phyloP scores from a whole-genome alignment of 2,329 filamentous ascomycete genomes.

The Trichophyton benhamiae region DNA sequence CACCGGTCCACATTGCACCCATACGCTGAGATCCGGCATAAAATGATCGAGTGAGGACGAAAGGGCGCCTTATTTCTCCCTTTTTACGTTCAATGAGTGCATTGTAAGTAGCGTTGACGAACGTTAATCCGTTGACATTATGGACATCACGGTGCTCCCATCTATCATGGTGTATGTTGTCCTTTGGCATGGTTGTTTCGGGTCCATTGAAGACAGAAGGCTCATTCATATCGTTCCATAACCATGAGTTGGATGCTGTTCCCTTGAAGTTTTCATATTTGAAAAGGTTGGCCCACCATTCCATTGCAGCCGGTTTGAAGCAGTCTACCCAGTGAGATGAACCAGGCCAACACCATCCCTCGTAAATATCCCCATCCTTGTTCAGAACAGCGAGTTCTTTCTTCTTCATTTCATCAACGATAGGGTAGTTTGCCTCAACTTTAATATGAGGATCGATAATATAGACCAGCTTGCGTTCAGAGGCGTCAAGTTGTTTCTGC shows the following conservation, averaged over 20 bases:
- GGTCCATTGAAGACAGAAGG: slow-evolving; percentile 97
- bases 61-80: slow-evolving; percentile 73
- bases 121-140: slow-evolving; percentile 89
- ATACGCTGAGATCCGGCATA: slow-evolving; percentile 80
- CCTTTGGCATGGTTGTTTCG: slow-evolving; percentile 97
- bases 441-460: slow-evolving; percentile 99
- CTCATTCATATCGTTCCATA: slow-evolving; percentile 99
- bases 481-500: slow-evolving; percentile 73
- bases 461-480: slow-evolving; percentile 78
- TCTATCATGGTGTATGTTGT: slow-evolving; percentile 78
- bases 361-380: slow-evolving; percentile 79
- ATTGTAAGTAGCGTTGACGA: slow-evolving; percentile 86
- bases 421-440: slow-evolving; percentile 63
- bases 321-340: slow-evolving; percentile 93
- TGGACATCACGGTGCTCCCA: slow-evolving; percentile 98
- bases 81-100: slow-evolving; percentile 74
- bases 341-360: slow-evolving; percentile 98
- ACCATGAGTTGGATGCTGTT: slow-evolving; percentile 71
- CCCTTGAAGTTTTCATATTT: slow-evolving; percentile 80
- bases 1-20: slow-evolving; percentile 97
- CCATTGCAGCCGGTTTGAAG: slow-evolving; percentile 81
- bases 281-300: slow-evolving; percentile 87
- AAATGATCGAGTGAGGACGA: slow-evolving; percentile 85
- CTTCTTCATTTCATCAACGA: slow-evolving; percentile 69
- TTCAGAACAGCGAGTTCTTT: slow-evolving; percentile 76